A percentile compares a stretch with the other conserved stretches of the same genome.
phyloP scores from a whole-genome alignment of 106 monocot genomes.

The Allium sativum region DNA sequence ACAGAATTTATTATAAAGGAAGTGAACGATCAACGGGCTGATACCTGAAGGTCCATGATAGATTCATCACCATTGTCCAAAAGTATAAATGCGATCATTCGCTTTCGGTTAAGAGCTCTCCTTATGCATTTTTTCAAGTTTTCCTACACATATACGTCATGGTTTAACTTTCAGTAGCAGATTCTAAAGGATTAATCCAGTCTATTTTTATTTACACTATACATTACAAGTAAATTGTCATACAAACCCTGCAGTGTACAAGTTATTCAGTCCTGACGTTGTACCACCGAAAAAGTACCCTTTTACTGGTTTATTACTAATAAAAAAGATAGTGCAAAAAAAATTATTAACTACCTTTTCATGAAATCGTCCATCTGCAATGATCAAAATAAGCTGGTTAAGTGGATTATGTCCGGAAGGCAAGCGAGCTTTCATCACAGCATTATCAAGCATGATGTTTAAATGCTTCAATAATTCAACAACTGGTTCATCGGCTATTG shows the following conservation, averaged over 20 bases:
- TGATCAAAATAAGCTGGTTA: conserved; percentile 76
- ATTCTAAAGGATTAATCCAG: neutral
- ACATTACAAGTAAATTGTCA: too few relatives aligned
- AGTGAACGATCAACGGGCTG: neutral
- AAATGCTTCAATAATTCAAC: conserved; percentile 66
- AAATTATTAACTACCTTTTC: conserved; percentile 41
- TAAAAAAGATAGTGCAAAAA: too few relatives aligned
- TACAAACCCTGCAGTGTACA: too few relatives aligned
- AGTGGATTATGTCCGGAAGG: conserved; percentile 85
- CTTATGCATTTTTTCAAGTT: conserved; percentile 55
- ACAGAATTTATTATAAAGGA: neutral
- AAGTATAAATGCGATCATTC: conserved; percentile 85
- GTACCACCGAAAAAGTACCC: too few relatives aligned
- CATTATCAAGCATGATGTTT: conserved; percentile 76
- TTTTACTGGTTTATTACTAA: too few relatives aligned
- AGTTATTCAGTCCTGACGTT: too few relatives aligned
- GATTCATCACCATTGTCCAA: conserved; percentile 72
- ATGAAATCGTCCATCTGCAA: conserved; percentile 76
- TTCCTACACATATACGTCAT: conserved; percentile 22
- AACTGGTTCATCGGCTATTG: conserved; percentile 65
- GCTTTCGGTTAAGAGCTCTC: conserved; percentile 42
- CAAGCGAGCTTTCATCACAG: conserved; percentile 56
- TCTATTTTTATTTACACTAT: neutral
- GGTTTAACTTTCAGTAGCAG: neutral
- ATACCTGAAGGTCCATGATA: conserved; percentile 59